phyloP scores from a whole-genome alignment of 2,329 filamentous ascomycete species.

The Clonostachys rosea region DNA sequence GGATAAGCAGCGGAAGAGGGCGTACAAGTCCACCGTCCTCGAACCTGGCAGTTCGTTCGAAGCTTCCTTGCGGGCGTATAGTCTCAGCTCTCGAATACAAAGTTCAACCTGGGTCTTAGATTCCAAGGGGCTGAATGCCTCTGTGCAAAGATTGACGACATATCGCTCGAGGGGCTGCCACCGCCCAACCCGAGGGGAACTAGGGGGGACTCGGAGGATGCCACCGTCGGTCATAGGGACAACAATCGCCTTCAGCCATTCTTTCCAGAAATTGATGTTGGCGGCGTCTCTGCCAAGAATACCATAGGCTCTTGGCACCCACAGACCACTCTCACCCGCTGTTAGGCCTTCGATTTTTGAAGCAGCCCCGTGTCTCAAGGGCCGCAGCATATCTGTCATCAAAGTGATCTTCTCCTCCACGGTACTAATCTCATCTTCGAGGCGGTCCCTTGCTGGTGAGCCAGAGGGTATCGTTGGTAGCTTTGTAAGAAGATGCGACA shows the following conservation, averaged over 20 bases:
- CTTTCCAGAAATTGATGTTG: slow-evolving; percentile 93
- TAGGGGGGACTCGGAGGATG: slow-evolving; percentile 77
- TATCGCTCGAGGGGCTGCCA: slow-evolving; percentile 98
- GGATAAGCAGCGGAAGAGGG: slow-evolving; percentile 83
- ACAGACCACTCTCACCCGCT: slow-evolving; percentile 90
- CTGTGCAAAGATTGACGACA: slow-evolving; percentile 93
- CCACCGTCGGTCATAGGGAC: slow-evolving; percentile 92
- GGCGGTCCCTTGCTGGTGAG: slow-evolving; percentile 70
- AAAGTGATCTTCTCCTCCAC: slow-evolving; percentile 96
- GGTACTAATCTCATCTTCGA: slow-evolving; percentile 92
- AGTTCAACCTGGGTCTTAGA: slow-evolving; percentile 96
- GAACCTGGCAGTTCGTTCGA: slow-evolving; percentile 89
- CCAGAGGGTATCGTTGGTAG: slow-evolving; percentile 78
- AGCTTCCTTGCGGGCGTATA: slow-evolving; percentile 92
- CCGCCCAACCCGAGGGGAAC: slow-evolving; percentile 83
- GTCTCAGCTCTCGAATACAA: slow-evolving; percentile 78
- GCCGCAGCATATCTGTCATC: slow-evolving; percentile 93
- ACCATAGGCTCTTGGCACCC: slow-evolving; percentile 91
- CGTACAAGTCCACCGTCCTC: slow-evolving; percentile 86
- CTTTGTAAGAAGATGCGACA: slow-evolving; percentile 82
- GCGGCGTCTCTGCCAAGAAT: slow-evolving; percentile 81
- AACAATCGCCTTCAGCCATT: slow-evolving; percentile 91
- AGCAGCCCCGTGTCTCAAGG: slow-evolving; percentile 87
- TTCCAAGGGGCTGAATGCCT: slow-evolving; percentile 85
- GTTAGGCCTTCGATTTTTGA: slow-evolving; percentile 97